Evolutionary conservation across 2,329 filamentous ascomycete species (phyloP).

Genomic region (Alternaria sp.): DNA sequence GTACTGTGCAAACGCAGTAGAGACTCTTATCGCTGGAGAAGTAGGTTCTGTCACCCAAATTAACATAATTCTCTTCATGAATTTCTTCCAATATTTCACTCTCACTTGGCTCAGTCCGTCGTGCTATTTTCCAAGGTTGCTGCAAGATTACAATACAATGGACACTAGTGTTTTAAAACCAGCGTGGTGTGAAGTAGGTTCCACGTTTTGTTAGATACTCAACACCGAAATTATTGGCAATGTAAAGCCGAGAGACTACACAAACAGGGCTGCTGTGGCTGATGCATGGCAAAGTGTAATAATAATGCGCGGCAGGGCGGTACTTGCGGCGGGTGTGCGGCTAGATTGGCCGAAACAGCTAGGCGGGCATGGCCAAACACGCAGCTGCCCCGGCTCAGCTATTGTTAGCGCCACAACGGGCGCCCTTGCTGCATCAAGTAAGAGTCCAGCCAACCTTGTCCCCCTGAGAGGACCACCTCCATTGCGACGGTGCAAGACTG

Average conservation of each 20-base stretch:
- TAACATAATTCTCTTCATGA: neutral
- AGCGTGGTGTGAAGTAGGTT: neutral
- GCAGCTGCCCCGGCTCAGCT: neutral
- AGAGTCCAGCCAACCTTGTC: conserved; percentile 10
- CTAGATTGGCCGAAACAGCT: neutral
- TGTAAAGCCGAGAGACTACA: neutral
- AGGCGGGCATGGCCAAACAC: neutral
- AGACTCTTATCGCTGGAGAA: neutral
- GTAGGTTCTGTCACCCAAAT: too few relatives aligned
- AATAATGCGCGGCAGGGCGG: neutral
- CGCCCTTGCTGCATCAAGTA: conserved; percentile 4
- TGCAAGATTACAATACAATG: neutral
- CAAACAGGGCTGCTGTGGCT: conserved; percentile 12
- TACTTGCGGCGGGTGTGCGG: neutral
- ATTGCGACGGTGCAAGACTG: conserved; percentile 6
- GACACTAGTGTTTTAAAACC: neutral
- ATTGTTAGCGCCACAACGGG: conserved; percentile 15
- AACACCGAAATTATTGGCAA: neutral
- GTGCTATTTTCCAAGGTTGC: neutral
- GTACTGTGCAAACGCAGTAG: neutral
- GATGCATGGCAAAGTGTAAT: conserved; percentile 5
- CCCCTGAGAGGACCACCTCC: conserved; percentile 14
- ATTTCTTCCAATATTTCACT: neutral
- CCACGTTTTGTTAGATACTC: neutral
- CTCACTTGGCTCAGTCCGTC: neutral